Conservation (phyloP, 1,139 yeast genomes). For the Taiozyma sp. region DNA sequence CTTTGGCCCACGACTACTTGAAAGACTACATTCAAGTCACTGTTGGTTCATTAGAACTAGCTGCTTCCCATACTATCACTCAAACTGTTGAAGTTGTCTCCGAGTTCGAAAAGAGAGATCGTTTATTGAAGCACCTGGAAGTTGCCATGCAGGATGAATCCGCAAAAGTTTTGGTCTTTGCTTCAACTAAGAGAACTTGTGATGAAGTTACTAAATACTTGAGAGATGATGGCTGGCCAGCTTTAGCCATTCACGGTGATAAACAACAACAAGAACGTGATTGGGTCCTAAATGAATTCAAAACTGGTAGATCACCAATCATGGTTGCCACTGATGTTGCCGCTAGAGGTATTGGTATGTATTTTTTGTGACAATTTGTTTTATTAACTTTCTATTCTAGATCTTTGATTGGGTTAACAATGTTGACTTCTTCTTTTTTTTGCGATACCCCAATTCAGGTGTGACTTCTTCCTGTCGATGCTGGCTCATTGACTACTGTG, state of each 20-base stretch:
- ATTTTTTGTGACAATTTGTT: slow-evolving; percentile 21
- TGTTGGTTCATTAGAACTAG: slow-evolving; percentile 89
- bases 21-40: slow-evolving; percentile 94
- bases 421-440: slow-evolving; percentile 1
- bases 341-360: slow-evolving; percentile 99
- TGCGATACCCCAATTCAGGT: not conserved
- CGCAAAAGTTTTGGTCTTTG: slow-evolving; percentile 79
- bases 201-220: slow-evolving; percentile 89
- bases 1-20: slow-evolving; percentile 85
- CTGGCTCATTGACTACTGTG: not conserved
- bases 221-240: slow-evolving; percentile 98
- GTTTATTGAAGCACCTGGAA: slow-evolving; percentile 78
- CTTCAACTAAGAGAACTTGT: slow-evolving; percentile 96
- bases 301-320: slow-evolving; percentile 86
- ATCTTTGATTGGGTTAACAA: slow-evolving; percentile 12
- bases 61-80: slow-evolving; percentile 95
- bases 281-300: slow-evolving; percentile 94
- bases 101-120: slow-evolving; percentile 93
- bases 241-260: slow-evolving; percentile 98
- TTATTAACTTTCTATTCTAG: slow-evolving; percentile 15
- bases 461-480: not conserved
- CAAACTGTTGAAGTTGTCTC: slow-evolving; percentile 89
- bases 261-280: slow-evolving; percentile 97
- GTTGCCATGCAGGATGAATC: slow-evolving; percentile 72
- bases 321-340: slow-evolving; percentile 99